A percentile compares a stretch with the other conserved stretches of the same genome.
Evolutionary conservation across 352 stramenopile species (phyloP).

Genomic region (Globisporangium lucens): DNA sequence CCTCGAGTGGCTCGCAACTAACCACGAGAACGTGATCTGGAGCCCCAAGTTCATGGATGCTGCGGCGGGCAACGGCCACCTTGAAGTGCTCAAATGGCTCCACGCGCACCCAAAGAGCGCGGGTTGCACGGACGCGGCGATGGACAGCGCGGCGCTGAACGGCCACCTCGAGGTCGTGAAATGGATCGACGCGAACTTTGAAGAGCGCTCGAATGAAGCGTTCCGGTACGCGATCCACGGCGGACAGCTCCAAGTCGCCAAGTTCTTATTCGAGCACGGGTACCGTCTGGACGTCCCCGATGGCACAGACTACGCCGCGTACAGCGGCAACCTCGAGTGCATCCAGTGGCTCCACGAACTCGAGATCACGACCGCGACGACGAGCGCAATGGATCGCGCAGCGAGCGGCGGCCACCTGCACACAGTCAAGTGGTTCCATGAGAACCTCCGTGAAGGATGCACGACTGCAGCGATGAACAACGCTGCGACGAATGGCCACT

Average conservation of each 20-base stretch:
- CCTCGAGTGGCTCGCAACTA: constrained; percentile 12
- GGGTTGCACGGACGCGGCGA: constrained; percentile 18
- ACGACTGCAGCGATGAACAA: constrained; percentile 21
- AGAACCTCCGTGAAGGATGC: constrained; percentile 18
- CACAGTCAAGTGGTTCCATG: constrained; percentile 20
- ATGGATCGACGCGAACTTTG: constrained; percentile 18
- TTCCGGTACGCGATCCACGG: constrained; percentile 16
- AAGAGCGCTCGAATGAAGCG: constrained; percentile 11
- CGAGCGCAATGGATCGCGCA: constrained; percentile 17
- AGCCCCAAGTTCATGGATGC: constrained; percentile 16
- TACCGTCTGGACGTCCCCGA: constrained; percentile 7
- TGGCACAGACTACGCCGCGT: constrained; percentile 16
- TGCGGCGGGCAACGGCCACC: constrained; percentile 10
- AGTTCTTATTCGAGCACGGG: constrained; percentile 13
- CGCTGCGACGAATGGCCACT: constrained; percentile 18
- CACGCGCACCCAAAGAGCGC: constrained; percentile 11
- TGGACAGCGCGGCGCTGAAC: constrained; percentile 23
- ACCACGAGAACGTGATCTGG: constrained; percentile 14
- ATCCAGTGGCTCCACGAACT: constrained; percentile 18
- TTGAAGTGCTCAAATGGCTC: constrained; percentile 18
- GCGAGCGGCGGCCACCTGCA: constrained; percentile 21
- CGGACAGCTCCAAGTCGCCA: constrained; percentile 11
- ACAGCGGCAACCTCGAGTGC: constrained; percentile 14
- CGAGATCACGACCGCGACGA: constrained; percentile 9
- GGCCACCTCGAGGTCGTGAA: constrained; percentile 22